Evolutionary conservation across 805 yeast species (phyloP), one percentile per base, ranked within the genome.

Genomic region (Kregervanrija delftensis): DNA sequence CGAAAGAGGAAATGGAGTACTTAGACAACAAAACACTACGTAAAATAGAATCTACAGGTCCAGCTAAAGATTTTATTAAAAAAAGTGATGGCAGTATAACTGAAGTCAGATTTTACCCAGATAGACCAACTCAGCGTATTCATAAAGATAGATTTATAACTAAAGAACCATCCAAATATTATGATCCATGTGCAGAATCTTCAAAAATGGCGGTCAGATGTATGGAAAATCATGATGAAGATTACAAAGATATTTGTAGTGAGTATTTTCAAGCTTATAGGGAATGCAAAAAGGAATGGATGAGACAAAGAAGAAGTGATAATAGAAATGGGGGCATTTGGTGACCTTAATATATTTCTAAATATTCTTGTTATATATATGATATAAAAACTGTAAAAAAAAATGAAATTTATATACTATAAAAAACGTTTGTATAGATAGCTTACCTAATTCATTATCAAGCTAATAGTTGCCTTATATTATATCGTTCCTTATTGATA

Each of bases 131-230:
- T 8, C 77, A 81, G 35, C 74, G 77, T 42, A 66, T 77, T 22
- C 90, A 86, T 59, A 81, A 80, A 57, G 75, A 75, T 49, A 70
- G 78, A 46, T 89, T 89, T 71, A 71, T 79, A 1, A 66, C 77
- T 13, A 90, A 91, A 56, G 90, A 77, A 32, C 83, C 95, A 3
- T 82, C 95, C 6, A 79, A 84, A 59, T 93, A 73, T 63, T 91
- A 84, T 57, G 97, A 91, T 60, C 99, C 99, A 0, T 91, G 99
- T 64, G 84, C 81, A 39, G 93, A 89, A 57, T 81, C 93, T 33
- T 74, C 96, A 9, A 81, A 80, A 59, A 91, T 95, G 80, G 86
- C 96, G 37, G 69, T 89, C 52, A 77, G 76, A 51, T 91, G 99
- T 57, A 69, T 91, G 61, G 91, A 87, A 54, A 64, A 84, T 41